phyloP scores from a whole-genome alignment of 2,329 filamentous ascomycete genomes.

The Alternaria dauci region DNA sequence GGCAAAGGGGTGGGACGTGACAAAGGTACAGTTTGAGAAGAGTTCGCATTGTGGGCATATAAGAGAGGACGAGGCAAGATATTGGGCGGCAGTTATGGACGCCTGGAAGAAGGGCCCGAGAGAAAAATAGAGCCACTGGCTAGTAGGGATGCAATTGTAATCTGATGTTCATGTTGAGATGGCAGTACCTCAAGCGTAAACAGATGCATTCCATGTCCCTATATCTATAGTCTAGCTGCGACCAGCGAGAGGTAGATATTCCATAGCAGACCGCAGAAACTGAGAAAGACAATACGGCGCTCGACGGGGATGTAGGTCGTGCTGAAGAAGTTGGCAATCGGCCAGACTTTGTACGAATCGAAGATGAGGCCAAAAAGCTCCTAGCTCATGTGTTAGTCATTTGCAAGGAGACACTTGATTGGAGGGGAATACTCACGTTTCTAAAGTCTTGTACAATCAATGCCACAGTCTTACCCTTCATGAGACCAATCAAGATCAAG shows the following conservation, averaged over 20 bases:
- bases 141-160: background rate
- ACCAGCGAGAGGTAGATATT: slow-evolving; percentile 77
- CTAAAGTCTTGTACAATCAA: slow-evolving; percentile 45
- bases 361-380: slow-evolving; percentile 48
- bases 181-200: background rate
- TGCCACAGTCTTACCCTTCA: slow-evolving; percentile 47
- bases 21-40: slow-evolving; percentile 64
- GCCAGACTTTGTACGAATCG: slow-evolving; percentile 79
- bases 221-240: slow-evolving; percentile 45
- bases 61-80: slow-evolving; percentile 63
- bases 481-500: slow-evolving; percentile 66
- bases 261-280: slow-evolving; percentile 76
- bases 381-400: slow-evolving; percentile 20
- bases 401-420: slow-evolving; percentile 24
- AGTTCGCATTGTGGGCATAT: slow-evolving; percentile 70
- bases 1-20: slow-evolving; percentile 59
- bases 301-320: slow-evolving; percentile 76
- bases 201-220: slow-evolving; percentile 3
- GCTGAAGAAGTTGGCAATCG: slow-evolving; percentile 73
- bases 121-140: background rate
- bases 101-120: slow-evolving; percentile 40
- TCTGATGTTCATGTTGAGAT: background rate
- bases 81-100: slow-evolving; percentile 60
- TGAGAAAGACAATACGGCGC: slow-evolving; percentile 74
- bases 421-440: slow-evolving; percentile 45